Evolutionary conservation across 2,329 filamentous ascomycete genomes (phyloP).

Genomic region (Neurospora sp.): DNA sequence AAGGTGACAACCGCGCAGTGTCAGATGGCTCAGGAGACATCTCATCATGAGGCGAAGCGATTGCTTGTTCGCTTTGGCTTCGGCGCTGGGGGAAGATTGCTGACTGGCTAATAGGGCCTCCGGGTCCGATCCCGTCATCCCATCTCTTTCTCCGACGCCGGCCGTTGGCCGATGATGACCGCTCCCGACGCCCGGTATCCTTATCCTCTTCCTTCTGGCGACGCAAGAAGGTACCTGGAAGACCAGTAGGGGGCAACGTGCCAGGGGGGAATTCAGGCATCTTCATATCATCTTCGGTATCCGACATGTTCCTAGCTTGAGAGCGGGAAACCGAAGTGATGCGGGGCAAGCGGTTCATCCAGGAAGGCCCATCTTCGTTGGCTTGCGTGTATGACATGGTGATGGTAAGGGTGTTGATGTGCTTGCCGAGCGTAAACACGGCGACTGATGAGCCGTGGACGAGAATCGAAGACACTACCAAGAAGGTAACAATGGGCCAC

Average conservation of each 20-base stretch:
- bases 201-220: constrained; percentile 70
- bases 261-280: constrained; percentile 54
- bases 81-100: constrained; percentile 66
- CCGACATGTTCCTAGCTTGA: constrained; percentile 74
- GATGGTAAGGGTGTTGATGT: constrained; percentile 90
- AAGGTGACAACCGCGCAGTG: constrained; percentile 9
- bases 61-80: constrained; percentile 16
- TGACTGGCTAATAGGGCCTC: constrained; percentile 81
- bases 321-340: constrained; percentile 62
- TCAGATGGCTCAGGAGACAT: constrained; percentile 7
- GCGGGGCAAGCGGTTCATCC: constrained; percentile 87
- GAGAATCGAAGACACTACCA: constrained; percentile 88
- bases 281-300: constrained; percentile 61
- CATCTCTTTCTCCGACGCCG: constrained; percentile 57
- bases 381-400: constrained; percentile 94
- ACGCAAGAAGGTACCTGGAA: constrained; percentile 69
- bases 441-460: constrained; percentile 97
- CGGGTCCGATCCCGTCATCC: constrained; percentile 64
- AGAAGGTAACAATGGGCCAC: constrained; percentile 90
- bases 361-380: constrained; percentile 77
- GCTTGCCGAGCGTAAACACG: constrained; percentile 94
- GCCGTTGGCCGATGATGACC: constrained; percentile 49
- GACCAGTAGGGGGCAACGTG: constrained; percentile 58
- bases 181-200: constrained; percentile 36
- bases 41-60: constrained; percentile 9